Evolutionary conservation across 768 basidiomycete species (phyloP).

Genomic region (Neoboletus subvelutipes): DNA sequence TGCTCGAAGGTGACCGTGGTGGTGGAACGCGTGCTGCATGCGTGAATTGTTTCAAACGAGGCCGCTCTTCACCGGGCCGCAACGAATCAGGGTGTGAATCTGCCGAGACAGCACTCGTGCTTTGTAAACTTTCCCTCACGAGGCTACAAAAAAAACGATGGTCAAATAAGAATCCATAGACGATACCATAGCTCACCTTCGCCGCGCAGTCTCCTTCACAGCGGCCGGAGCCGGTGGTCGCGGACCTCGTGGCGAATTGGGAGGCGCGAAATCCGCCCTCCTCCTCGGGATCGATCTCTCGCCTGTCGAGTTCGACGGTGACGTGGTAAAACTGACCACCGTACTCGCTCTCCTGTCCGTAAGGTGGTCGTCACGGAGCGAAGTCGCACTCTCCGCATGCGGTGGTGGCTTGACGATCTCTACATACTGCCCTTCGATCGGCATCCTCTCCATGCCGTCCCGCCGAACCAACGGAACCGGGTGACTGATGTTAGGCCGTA

Average conservation of each 20-base stretch:
- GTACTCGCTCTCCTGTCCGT: conserved; percentile 37
- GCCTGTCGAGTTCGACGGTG: conserved; percentile 65
- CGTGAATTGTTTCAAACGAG: conserved; percentile 71
- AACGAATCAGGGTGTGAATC: conserved; percentile 34
- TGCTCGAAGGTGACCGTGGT: conserved; percentile 44
- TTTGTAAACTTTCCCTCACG: conserved; percentile 54
- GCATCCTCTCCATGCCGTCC: conserved; percentile 18
- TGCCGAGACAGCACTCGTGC: conserved; percentile 38
- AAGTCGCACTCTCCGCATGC: conserved; percentile 28
- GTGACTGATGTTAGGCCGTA: conserved; percentile 56
- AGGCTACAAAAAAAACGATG: conserved; percentile 36
- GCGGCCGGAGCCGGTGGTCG: conserved; percentile 22
- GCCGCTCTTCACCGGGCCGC: conserved; percentile 39
- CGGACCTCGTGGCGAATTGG: conserved; percentile 44
- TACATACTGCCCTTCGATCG: conserved; percentile 36
- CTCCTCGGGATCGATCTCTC: conserved; percentile 65
- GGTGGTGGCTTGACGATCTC: conserved; percentile 25
- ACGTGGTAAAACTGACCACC: conserved; percentile 48
- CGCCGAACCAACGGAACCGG: conserved; percentile 45
- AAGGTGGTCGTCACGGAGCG: conserved; percentile 41
- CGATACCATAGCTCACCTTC: conserved; percentile 17
- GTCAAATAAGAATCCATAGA: background rate
- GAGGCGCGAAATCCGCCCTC: conserved; percentile 68
- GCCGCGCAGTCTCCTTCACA: conserved; percentile 23
- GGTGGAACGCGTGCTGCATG: conserved; percentile 65